phyloP scores from a whole-genome alignment of 148 eudicot species.

The Rhododendron henanense region DNA sequence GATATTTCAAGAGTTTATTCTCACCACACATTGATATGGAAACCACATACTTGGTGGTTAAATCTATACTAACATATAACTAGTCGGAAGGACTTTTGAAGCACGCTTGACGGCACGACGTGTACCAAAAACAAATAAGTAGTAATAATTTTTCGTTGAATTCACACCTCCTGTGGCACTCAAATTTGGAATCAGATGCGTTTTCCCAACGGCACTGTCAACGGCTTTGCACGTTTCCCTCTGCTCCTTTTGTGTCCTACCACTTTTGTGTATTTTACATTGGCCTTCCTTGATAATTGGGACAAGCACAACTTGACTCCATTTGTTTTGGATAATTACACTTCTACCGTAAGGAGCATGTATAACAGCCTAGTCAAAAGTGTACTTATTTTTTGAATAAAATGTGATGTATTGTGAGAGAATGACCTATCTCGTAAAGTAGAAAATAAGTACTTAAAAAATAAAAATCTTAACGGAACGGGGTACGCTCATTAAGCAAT shows the following conservation, averaged over 20 bases:
- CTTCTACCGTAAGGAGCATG: background rate
- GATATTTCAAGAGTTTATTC: too few species aligned
- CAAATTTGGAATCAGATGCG: slow-evolving; percentile 3
- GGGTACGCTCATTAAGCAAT: background rate
- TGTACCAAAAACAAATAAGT: too few species aligned
- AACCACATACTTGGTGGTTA: too few species aligned
- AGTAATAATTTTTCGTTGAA: too few species aligned
- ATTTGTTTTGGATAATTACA: background rate
- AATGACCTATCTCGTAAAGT: too few species aligned
- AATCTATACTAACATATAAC: too few species aligned
- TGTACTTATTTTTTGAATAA: too few species aligned
- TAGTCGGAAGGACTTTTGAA: too few species aligned
- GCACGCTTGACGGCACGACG: too few species aligned
- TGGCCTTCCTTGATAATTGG: background rate
- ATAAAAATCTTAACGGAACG: too few species aligned
- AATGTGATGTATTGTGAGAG: too few species aligned
- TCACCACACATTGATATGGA: accelerated
- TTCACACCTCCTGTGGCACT: background rate
- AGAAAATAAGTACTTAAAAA: too few species aligned
- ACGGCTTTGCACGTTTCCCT: background rate
- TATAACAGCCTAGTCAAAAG: background rate
- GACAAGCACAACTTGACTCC: background rate
- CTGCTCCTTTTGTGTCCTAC: background rate
- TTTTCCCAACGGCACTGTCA: background rate
- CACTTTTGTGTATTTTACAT: background rate